phyloP scores from a whole-genome alignment of 768 basidiomycete genomes.

The Lanmaoa rubissima region DNA sequence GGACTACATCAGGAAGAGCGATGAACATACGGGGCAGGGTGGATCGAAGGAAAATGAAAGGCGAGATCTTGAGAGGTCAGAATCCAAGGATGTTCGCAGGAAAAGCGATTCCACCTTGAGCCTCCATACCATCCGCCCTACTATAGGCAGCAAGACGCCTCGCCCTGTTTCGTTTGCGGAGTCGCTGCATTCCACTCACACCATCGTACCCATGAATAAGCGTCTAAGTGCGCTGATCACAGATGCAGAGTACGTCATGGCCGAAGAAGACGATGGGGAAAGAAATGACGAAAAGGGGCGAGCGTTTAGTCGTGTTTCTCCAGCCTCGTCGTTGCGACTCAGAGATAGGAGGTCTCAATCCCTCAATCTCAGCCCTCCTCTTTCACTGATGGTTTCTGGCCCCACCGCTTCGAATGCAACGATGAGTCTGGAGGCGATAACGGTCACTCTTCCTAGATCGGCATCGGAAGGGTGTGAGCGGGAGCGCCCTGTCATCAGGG shows the following conservation, averaged over 20 bases:
- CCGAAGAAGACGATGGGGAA: constrained; percentile 54
- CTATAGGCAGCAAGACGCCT: constrained; percentile 49
- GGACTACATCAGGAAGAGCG: constrained; percentile 46
- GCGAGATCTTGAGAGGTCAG: constrained; percentile 35
- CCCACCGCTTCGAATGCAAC: constrained; percentile 27
- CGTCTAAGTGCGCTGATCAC: constrained; percentile 66
- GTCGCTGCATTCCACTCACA: constrained; percentile 70
- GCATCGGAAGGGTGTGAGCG: constrained; percentile 33
- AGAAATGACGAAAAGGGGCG: constrained; percentile 16
- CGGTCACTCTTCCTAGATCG: constrained; percentile 29
- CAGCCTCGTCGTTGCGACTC: constrained; percentile 44
- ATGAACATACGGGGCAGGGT: constrained; percentile 30
- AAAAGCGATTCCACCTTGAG: constrained; percentile 84
- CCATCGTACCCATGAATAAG: constrained; percentile 64
- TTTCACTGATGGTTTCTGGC: constrained; percentile 29
- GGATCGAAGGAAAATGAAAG: constrained; percentile 24
- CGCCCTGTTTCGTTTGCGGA: constrained; percentile 79
- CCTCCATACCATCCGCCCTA: constrained; percentile 65
- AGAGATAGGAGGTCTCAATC: constrained; percentile 66
- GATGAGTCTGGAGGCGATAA: constrained; percentile 32
- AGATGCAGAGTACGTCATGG: constrained; percentile 64
- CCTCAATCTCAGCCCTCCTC: constrained; percentile 45
- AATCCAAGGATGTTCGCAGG: constrained; percentile 69
- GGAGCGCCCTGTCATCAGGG: constrained; percentile 42
- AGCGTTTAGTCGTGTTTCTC: constrained; percentile 33